These are phyloP conservation scores for Caloboletus firmus DNA, from an alignment of 1,284 basidiomycete species.

Conservation along the genomic window DNA sequence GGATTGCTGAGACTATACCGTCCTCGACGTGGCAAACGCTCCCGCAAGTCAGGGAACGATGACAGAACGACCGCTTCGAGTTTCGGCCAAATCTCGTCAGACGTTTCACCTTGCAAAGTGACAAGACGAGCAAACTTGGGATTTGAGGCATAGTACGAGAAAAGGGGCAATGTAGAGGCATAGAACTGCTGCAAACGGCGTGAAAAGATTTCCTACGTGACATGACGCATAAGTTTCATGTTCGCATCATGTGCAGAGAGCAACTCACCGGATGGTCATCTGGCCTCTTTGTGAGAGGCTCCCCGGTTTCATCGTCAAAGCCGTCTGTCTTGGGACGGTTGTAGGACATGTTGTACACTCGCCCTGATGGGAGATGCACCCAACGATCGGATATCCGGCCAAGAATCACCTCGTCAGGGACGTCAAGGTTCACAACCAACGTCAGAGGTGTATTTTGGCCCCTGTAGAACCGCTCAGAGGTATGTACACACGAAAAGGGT, in stretches of 20 bases:
- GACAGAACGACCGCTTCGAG: conserved; percentile 61
- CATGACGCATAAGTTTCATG: conserved; percentile 3
- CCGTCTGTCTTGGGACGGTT: conserved; percentile 88
- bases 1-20: conserved; percentile 52
- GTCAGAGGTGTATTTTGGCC: conserved; percentile 65
- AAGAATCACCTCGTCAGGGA: conserved; percentile 88
- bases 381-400: conserved; percentile 90
- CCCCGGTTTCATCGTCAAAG: conserved; percentile 90
- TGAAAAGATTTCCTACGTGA: conserved; percentile 73
- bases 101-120: conserved; percentile 78
- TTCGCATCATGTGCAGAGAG: neutral
- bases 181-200: conserved; percentile 84
- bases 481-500: neutral
- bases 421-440: conserved; percentile 88
- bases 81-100: conserved; percentile 92
- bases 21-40: conserved; percentile 47
- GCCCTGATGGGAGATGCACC: conserved; percentile 90
- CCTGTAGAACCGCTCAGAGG: conserved; percentile 38
- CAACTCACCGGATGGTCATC: conserved; percentile 87
- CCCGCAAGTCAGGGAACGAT: conserved; percentile 57
- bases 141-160: conserved; percentile 70
- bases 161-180: conserved; percentile 82
- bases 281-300: conserved; percentile 83
- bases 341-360: conserved; percentile 92
- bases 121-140: conserved; percentile 50